Conservation (phyloP, 768 basidiomycete species). For the Asterophora lycoperdoides region DNA sequence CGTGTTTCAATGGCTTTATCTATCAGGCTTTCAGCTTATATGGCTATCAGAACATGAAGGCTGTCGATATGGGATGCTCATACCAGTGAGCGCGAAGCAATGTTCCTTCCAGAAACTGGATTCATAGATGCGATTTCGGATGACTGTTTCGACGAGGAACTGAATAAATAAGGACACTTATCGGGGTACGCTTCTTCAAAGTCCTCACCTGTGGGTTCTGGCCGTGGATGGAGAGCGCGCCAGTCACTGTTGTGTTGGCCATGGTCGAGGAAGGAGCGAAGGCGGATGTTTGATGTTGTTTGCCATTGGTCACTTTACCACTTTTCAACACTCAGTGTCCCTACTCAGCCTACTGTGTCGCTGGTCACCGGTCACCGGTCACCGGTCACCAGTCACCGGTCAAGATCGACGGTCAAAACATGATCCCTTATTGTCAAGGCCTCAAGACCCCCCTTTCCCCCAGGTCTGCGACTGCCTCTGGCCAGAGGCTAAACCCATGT, state of each 20-base stretch:
- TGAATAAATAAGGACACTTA: constrained; percentile 30
- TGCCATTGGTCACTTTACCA: not conserved
- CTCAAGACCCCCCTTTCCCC: too few species aligned
- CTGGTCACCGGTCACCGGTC: too few species aligned
- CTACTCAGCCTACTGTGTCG: too few species aligned
- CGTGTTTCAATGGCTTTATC: constrained; percentile 85
- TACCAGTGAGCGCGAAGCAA: constrained; percentile 94
- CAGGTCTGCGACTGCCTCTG: too few species aligned
- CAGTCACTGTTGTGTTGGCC: constrained; percentile 91
- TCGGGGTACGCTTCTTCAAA: not conserved
- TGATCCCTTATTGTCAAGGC: too few species aligned
- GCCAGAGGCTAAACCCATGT: too few species aligned
- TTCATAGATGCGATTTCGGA: constrained; percentile 95
- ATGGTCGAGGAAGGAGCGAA: constrained; percentile 35
- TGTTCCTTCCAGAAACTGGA: constrained; percentile 97
- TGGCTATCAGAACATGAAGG: not conserved
- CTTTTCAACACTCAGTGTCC: too few species aligned
- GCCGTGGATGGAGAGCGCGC: constrained; percentile 89
- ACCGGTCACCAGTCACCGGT: too few species aligned
- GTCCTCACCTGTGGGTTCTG: constrained; percentile 86
- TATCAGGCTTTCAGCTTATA: constrained; percentile 83
- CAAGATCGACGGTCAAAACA: too few species aligned
- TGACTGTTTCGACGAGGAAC: constrained; percentile 95
- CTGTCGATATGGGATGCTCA: constrained; percentile 15
- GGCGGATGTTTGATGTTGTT: constrained; percentile 14